These are phyloP conservation scores for Puccinia coronata DNA, from an alignment of 1,284 basidiomycete genomes.

Conservation along the genomic window DNA sequence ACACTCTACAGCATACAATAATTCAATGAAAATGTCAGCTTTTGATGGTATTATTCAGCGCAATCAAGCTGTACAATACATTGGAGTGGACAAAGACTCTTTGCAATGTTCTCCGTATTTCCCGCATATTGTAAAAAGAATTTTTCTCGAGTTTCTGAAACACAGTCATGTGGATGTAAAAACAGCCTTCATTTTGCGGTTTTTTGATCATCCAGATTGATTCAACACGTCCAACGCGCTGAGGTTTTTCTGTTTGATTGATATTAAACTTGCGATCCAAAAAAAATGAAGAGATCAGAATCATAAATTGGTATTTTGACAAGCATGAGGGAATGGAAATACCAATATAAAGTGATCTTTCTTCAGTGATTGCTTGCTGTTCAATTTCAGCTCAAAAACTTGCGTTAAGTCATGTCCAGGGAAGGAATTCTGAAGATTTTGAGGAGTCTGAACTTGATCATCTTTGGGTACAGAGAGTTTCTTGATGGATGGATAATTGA, in stretches of 20 bases:
- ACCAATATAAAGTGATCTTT: conserved; percentile 13
- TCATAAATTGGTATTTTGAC: background rate
- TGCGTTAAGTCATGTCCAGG: too few relatives aligned
- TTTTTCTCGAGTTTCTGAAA: background rate
- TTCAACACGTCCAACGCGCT: background rate
- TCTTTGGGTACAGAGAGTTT: too few relatives aligned
- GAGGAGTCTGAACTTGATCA: too few relatives aligned
- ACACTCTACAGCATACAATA: background rate
- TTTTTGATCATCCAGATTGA: too few relatives aligned
- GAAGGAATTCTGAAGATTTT: too few relatives aligned
- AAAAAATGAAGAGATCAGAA: background rate
- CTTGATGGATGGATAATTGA: background rate
- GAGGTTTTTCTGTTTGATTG: background rate
- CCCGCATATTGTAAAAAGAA: conserved; percentile 7
- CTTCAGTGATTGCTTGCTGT: background rate
- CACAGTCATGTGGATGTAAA: background rate
- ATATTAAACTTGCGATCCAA: background rate
- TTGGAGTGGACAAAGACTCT: background rate
- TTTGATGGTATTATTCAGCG: too few relatives aligned
- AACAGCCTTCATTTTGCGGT: background rate
- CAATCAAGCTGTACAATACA: too few relatives aligned
- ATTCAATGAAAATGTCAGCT: too few relatives aligned
- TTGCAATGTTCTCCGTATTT: background rate
- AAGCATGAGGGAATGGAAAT: background rate
- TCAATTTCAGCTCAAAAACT: too few relatives aligned